These are phyloP conservation scores for Mortierella sp. DNA, from an alignment of 371 early-diverging fungal genomes.

Conservation along the genomic window DNA sequence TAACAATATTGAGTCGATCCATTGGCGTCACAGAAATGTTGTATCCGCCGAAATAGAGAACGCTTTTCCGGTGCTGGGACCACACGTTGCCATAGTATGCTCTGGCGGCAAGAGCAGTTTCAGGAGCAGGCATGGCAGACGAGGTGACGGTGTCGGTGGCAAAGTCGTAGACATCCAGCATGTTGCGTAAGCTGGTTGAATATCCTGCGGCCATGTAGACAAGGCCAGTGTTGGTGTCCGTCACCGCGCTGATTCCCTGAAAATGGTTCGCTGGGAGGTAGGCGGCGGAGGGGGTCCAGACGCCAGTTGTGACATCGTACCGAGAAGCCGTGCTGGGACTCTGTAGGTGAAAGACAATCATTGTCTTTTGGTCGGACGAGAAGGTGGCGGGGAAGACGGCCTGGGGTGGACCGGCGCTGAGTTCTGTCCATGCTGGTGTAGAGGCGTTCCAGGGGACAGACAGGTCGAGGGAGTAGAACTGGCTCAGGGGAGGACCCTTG, in stretches of 20 bases:
- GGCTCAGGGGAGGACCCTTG: conserved; percentile 10
- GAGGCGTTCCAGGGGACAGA: conserved; percentile 32
- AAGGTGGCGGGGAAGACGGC: conserved; percentile 33
- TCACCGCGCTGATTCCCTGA: conserved; percentile 39
- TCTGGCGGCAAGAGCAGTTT: background rate
- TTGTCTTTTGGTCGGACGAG: conserved; percentile 37
- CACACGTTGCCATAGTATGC: conserved; percentile 38
- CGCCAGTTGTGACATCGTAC: conserved; percentile 19
- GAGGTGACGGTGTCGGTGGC: conserved; percentile 5
- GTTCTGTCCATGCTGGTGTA: conserved; percentile 33
- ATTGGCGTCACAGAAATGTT: background rate
- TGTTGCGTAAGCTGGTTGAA: background rate
- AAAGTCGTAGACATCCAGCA: conserved; percentile 29
- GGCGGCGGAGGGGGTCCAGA: conserved; percentile 21
- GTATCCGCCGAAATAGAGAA: conserved; percentile 53
- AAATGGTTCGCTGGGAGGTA: background rate
- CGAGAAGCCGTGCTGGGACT: background rate
- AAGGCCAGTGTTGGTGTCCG: conserved; percentile 31
- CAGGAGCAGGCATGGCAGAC: background rate
- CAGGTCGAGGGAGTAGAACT: conserved; percentile 46
- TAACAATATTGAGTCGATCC: conserved; percentile 4
- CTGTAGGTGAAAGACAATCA: conserved; percentile 33
- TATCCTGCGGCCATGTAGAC: conserved; percentile 42
- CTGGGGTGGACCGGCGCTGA: conserved; percentile 29
- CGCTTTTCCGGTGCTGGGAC: conserved; percentile 28